phyloP scores from a whole-genome alignment of 805 yeast genomes.

The Barnettozyma sucrosica region DNA sequence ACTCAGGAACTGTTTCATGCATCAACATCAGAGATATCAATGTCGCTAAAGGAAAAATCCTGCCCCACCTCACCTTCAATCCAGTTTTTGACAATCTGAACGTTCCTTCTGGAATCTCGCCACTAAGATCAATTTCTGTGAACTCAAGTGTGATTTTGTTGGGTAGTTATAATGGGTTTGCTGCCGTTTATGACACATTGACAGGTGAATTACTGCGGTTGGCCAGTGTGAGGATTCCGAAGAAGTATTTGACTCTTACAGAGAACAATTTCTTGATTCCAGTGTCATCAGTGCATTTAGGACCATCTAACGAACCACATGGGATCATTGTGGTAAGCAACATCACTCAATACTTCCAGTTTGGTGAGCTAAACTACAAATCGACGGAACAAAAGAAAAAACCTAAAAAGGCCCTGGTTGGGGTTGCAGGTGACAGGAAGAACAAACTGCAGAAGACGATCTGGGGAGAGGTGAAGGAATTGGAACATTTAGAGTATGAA shows the following conservation, averaged over 20 bases:
- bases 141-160: slow-evolving; percentile 20
- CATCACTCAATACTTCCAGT: slow-evolving; percentile 21
- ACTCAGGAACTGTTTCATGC: slow-evolving; percentile 9
- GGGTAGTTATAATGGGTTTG: slow-evolving; percentile 22
- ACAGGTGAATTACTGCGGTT: slow-evolving; percentile 17
- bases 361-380: slow-evolving; percentile 14
- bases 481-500: slow-evolving; percentile 17
- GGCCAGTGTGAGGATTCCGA: slow-evolving; percentile 18
- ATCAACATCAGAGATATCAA: slow-evolving; percentile 16
- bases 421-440: slow-evolving; percentile 18
- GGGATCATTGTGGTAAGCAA: slow-evolving; percentile 18
- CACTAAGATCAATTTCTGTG: slow-evolving; percentile 17
- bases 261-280: slow-evolving; percentile 14
- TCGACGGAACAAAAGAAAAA: neutral
- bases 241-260: slow-evolving; percentile 10
- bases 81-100: slow-evolving; percentile 17
- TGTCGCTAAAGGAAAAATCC: neutral
- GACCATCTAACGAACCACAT: slow-evolving; percentile 8
- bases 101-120: slow-evolving; percentile 13
- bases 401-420: slow-evolving; percentile 14
- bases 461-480: slow-evolving; percentile 19
- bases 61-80: neutral
- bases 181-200: slow-evolving; percentile 20
- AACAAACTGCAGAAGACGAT: slow-evolving; percentile 16
- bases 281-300: slow-evolving; percentile 13